Evolutionary conservation across 2,329 filamentous ascomycete genomes (phyloP).

Genomic region (Diaporthe sp.): DNA sequence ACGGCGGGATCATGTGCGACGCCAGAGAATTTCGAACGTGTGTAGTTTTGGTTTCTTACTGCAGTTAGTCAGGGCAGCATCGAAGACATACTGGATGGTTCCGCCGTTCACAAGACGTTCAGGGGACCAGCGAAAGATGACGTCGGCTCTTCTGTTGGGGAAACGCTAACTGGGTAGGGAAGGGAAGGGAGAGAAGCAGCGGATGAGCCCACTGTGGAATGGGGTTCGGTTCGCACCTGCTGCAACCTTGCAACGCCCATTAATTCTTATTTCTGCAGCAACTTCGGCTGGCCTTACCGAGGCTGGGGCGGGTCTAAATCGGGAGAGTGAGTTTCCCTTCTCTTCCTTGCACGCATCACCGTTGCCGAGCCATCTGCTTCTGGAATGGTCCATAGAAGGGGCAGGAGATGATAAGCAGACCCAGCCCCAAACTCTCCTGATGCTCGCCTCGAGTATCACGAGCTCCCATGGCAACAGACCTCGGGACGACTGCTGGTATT

Average conservation of each 20-base stretch:
- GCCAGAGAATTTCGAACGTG: slow-evolving; percentile 6
- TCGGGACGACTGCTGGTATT: slow-evolving; percentile 1
- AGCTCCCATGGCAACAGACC: slow-evolving; percentile 2
- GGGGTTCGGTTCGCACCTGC: not conserved
- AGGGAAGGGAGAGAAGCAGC: not conserved
- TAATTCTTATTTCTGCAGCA: not conserved
- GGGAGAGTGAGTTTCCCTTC: not conserved
- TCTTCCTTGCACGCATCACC: not conserved
- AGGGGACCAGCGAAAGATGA: not conserved
- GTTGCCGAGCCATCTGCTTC: not conserved
- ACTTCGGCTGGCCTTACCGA: slow-evolving; percentile 19
- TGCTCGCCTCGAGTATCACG: not conserved
- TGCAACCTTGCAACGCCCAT: not conserved
- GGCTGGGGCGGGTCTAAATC: slow-evolving; percentile 9
- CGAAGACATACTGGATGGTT: not conserved
- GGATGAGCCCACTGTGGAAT: not conserved
- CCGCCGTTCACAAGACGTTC: not conserved
- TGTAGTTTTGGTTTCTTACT: not conserved
- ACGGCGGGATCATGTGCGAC: slow-evolving; percentile 1
- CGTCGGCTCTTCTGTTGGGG: slow-evolving; percentile 17
- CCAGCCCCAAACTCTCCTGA: slow-evolving; percentile 20
- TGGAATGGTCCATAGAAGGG: not conserved
- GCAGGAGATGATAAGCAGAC: slow-evolving; percentile 1
- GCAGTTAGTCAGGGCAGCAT: not conserved
- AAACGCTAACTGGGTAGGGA: not conserved